Evolutionary conservation across 2,329 filamentous ascomycete species (phyloP).

Genomic region (Leptodontidium sp.): DNA sequence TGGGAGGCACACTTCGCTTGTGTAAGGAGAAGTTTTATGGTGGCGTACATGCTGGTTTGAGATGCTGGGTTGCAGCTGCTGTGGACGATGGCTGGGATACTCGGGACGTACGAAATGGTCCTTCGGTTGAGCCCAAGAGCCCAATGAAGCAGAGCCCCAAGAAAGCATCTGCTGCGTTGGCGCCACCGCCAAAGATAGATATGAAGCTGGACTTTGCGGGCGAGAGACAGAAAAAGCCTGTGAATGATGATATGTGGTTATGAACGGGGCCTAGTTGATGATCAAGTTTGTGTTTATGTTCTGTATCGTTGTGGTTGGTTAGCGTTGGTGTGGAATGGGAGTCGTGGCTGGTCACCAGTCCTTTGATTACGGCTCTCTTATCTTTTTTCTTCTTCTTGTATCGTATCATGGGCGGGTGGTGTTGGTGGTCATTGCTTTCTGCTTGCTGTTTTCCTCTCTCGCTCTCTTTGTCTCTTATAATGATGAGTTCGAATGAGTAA

Average conservation of each 20-base stretch:
- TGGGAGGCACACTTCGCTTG: slow-evolving; percentile 83
- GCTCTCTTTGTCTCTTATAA: slow-evolving; percentile 9
- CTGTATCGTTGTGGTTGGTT: neutral
- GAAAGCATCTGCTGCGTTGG: slow-evolving; percentile 32
- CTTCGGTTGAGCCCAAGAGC: slow-evolving; percentile 53
- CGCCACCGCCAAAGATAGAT: slow-evolving; percentile 44
- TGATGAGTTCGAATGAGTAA: slow-evolving; percentile 28
- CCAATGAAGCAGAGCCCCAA: slow-evolving; percentile 56
- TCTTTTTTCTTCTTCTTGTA: slow-evolving; percentile 16
- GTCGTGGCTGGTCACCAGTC: neutral
- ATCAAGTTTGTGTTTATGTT: slow-evolving; percentile 8
- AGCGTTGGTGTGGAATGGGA: neutral
- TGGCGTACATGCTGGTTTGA: slow-evolving; percentile 85
- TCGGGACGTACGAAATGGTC: slow-evolving; percentile 79
- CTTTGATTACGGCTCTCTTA: slow-evolving; percentile 12
- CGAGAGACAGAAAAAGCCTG: slow-evolving; percentile 31
- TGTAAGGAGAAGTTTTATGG: slow-evolving; percentile 99
- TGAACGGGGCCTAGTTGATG: slow-evolving; percentile 22
- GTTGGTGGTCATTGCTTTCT: slow-evolving; percentile 5
- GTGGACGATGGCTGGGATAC: slow-evolving; percentile 89
- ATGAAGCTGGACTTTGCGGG: slow-evolving; percentile 44
- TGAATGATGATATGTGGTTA: slow-evolving; percentile 39
- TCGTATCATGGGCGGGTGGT: slow-evolving; percentile 8
- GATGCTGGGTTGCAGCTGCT: slow-evolving; percentile 90
- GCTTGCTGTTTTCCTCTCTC: slow-evolving; percentile 13